Evolutionary conservation across 257 asterid species (phyloP).

Genomic region (Sherardia arvensis): DNA sequence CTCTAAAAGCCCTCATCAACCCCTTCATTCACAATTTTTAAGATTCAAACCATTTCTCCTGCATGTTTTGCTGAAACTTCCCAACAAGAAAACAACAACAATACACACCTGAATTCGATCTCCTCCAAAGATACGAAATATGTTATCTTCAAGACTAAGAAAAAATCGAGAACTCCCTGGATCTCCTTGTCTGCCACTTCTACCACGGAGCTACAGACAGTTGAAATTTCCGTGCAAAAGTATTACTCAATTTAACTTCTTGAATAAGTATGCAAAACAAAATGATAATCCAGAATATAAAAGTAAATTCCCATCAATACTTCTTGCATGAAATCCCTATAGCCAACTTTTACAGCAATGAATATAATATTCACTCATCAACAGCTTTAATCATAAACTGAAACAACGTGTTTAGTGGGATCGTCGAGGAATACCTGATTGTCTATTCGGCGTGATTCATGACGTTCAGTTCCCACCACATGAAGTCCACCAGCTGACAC

Average conservation of each 20-base stretch:
- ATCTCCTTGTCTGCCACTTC: conserved; percentile 99
- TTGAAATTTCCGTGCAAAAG: conserved; percentile 15
- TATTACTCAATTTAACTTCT: neutral
- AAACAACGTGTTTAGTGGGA: neutral
- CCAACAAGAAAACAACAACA: conserved; percentile 9
- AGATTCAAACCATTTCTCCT: conserved; percentile 6
- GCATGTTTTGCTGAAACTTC: conserved; percentile 10
- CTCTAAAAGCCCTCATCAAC: conserved; percentile 97
- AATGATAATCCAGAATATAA: neutral
- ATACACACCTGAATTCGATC: conserved; percentile 83
- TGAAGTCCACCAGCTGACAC: conserved; percentile 94
- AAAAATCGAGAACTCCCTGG: conserved; percentile 99
- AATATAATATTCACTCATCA: neutral
- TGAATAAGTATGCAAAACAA: neutral
- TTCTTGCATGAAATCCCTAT: neutral
- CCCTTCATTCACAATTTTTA: conserved; percentile 46
- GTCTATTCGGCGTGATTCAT: conserved; percentile 98
- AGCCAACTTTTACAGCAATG: neutral
- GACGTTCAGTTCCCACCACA: conserved; percentile 97
- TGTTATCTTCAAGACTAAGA: conserved; percentile 97
- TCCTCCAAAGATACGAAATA: conserved; percentile 96
- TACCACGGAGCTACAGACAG: conserved; percentile 83
- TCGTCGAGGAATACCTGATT: conserved; percentile 52
- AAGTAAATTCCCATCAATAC: neutral
- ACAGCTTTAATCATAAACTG: neutral